A percentile compares a stretch with the other conserved stretches of the same genome.
Conservation (phyloP, 2,329 filamentous ascomycete genomes). For the Emmonsiellopsis sp. region DNA sequence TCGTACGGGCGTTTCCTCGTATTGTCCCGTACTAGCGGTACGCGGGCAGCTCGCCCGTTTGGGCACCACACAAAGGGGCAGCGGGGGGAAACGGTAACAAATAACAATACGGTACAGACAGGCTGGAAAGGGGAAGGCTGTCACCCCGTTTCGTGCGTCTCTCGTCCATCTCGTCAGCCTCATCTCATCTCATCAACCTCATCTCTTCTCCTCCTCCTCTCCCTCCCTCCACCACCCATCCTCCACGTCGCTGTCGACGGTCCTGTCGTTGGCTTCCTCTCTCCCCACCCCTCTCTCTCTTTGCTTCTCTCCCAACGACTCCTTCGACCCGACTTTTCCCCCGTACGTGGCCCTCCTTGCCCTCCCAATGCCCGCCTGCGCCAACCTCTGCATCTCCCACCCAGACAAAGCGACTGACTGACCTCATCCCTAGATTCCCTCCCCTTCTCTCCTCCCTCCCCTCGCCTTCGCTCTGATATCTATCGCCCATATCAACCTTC, state of each 20-base stretch:
- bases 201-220: slow-evolving; percentile 15
- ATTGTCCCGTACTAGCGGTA: too few relatives aligned
- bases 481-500: too few relatives aligned
- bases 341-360: slow-evolving; percentile 8
- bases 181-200: not conserved
- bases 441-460: not conserved
- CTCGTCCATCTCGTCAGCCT: not conserved
- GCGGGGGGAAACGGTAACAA: too few relatives aligned
- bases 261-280: slow-evolving; percentile 5
- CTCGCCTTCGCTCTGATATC: not conserved
- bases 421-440: not conserved
- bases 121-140: not conserved
- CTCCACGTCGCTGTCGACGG: slow-evolving; percentile 1
- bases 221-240: not conserved
- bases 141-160: not conserved
- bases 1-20: not conserved
- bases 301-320: slow-evolving; percentile 14
- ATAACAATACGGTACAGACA: not conserved
- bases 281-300: slow-evolving; percentile 9
- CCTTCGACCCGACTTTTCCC: not conserved
- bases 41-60: too few relatives aligned
- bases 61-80: too few relatives aligned
- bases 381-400: not conserved
- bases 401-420: not conserved
- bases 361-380: slow-evolving; percentile 4